Base-by-base conservation (phyloP, 2,329 filamentous ascomycete species). In the Diatrype stigma region DNA sequence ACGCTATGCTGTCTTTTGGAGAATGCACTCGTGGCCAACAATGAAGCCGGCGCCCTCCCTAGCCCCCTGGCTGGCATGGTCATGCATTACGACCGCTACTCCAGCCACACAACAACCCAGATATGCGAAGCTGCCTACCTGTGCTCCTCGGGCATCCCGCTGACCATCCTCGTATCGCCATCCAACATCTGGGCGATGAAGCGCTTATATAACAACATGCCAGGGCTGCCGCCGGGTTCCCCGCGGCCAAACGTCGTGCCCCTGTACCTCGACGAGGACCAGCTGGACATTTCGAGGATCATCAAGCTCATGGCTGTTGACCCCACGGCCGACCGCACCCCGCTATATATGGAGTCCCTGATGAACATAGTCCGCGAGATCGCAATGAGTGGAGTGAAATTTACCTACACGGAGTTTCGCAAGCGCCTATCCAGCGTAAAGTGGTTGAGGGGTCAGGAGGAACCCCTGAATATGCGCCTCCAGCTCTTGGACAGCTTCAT, bases 121-220 rank as follows among this genome's bases (percentile, higher is more conserved):
- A 10, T 57, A 2, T 81, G 79, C 48, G 80, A 85, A 58, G 77
- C 76, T 0, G 77, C 79, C 0, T 78, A 77, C 51, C 66, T 84
- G 0, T 74, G 73, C 50, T 76, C 76, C 1, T 56, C 66, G 0
- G 70, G 68, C 0, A 71, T 80, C 38, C 68, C 70, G 0, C 75
- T 81, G 2, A 69, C 66, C 0, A 70, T 82, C 0, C 62, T 82
- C 0, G 76, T 80, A 0, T 74, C 75, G 0, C 71, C 73, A 0
- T 76, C 69, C 11, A 77, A 77, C 47, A 71, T 67, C 34, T 52
- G 59, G 28, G 55, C 61, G 0, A 73, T 80, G 67, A 64, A 67
- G 45, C 56, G 57, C 3, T 60, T 70, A 2, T 81, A 81, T 57
- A 44, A 51, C n/a, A 67, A 64, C 7, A 56, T 77, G 2, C 65